Evolutionary conservation across 2,329 filamentous ascomycete genomes (phyloP), one percentile per base, ranked within the genome.

Genomic region (Magnaporthiopsis incrustans): DNA sequence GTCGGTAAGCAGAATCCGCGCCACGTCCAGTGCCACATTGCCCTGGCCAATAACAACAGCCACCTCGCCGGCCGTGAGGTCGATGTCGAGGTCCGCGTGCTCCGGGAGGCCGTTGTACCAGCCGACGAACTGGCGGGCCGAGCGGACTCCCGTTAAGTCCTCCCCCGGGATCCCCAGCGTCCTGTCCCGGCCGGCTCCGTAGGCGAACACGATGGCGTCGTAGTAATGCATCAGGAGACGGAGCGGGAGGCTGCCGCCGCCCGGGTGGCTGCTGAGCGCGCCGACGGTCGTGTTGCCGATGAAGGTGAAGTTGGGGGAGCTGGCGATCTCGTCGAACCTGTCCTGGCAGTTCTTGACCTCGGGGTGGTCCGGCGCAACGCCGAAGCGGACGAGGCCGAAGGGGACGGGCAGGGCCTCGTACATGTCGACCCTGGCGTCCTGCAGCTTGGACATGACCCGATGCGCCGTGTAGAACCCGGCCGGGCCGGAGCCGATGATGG

Each of bases 261-360:
- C 77, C 63, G 68, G 75, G 67, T 77, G 77, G 59, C 69, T 70
- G 30, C 65, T 73, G 32, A 74, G 69, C 57, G 81, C 80, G 12
- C 93, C 94, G 62, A 99, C 82, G 6, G 89, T 85, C 59, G 96
- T 84, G 72, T 99, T 99, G 64, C 95, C 95, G 60, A 97, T 82
- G 73, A 97, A 99, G 63, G 88, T 91, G 77, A 98, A 98, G 63
- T 88, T 85, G 1, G 90, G 85, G 3, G 90, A 93, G 38, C 84
- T 81, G 1, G 94, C 95, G 56, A 98, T 90, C 73, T 97, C 90
- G 67, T 90, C 87, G 70, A 99, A 97, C 70, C 92, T 97, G 18
- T 95, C 91, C 79, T 96, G 89, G 74, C 94, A 98, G 73, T 97
- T 98, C 92, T 99, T 99, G 69, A 99, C 95, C 78, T 99, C 94